Base-by-base conservation (phyloP, 2,329 filamentous ascomycete species). In the Stylonectria norvegica region DNA sequence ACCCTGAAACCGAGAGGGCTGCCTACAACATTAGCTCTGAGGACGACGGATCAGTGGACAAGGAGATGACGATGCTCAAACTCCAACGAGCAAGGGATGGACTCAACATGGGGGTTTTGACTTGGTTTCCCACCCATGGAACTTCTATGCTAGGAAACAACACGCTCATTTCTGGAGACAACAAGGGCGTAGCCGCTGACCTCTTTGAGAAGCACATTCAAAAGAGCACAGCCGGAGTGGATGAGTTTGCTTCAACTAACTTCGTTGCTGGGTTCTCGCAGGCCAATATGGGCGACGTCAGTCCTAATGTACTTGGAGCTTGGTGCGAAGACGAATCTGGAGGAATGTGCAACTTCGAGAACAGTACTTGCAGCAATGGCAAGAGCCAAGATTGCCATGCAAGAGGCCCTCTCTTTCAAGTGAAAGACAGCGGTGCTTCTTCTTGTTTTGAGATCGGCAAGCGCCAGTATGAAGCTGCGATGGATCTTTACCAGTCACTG, bases 221-320 rank as follows among this genome's bases (percentile, higher is more conserved):
- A 5, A n/a, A n/a, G n/a, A n/a, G n/a, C n/a, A n/a, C n/a, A 69
- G 75, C 19, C 57, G 66, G 3, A 70, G 68, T 9, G 78, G n/a
- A 76, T 30, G 81, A 79, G 31, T 73, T 10, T 6, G 8, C 6
- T 10, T 30, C 78, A 0, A 70, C 78, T 1, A 76, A 75, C 9
- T 95, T 94, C 53, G 86, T 95, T 2, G 89, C 89, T 3, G 90
- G 89, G 9, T 96, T 95, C 66, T 93, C 88, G 1, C 89, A 95
- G 63, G 79, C 89, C 19, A 95, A 88, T 56, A 88, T 95, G 38
- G 90, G 89, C 17, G 90, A 96, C 56, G 93, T 88, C 1, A 86
- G 83, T 2, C 90, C 90, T 8, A 95, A 95, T 55, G 77, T 86
- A 0, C 72, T 87, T 1, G 90, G 89, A 3, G 86, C 89, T 4